These are phyloP conservation scores for Colletotrichum siamense DNA, from an alignment of 2,329 filamentous ascomycete genomes.

Conservation along the genomic window DNA sequence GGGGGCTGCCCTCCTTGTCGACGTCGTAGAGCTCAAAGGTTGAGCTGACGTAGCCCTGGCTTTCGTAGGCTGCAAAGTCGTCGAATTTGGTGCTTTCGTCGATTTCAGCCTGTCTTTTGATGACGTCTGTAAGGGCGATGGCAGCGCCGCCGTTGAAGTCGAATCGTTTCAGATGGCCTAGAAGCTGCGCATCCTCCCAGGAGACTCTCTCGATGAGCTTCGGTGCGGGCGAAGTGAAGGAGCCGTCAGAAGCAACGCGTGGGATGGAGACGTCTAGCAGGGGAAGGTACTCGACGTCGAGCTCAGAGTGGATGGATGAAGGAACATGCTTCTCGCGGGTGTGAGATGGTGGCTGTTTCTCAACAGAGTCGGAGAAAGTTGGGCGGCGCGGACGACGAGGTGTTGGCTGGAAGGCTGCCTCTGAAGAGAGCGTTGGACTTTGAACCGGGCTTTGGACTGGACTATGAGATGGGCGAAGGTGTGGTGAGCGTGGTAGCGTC, in stretches of 20 bases:
- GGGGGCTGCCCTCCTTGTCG: slow-evolving; percentile 47
- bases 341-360: slow-evolving; percentile 14
- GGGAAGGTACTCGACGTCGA: slow-evolving; percentile 24
- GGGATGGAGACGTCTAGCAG: slow-evolving; percentile 6
- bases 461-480: slow-evolving; percentile 44
- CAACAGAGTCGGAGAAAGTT: slow-evolving; percentile 28
- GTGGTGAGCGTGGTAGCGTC: slow-evolving; percentile 48
- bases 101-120: slow-evolving; percentile 36
- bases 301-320: slow-evolving; percentile 23
- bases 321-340: slow-evolving; percentile 22
- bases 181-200: slow-evolving; percentile 43
- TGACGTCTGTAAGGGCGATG: slow-evolving; percentile 40
- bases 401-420: slow-evolving; percentile 8
- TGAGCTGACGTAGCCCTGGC: slow-evolving; percentile 48
- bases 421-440: slow-evolving; percentile 1
- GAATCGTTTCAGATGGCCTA: slow-evolving; percentile 43
- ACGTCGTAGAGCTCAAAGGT: slow-evolving; percentile 66
- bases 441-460: slow-evolving; percentile 8
- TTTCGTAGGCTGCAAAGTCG: slow-evolving; percentile 40
- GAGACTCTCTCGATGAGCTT: slow-evolving; percentile 12
- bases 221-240: neutral
- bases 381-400: slow-evolving; percentile 29
- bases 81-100: slow-evolving; percentile 34
- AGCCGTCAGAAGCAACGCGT: neutral
- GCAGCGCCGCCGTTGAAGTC: slow-evolving; percentile 47